phyloP scores from a whole-genome alignment of 768 basidiomycete genomes.

The Candolleomyces efflorescens region DNA sequence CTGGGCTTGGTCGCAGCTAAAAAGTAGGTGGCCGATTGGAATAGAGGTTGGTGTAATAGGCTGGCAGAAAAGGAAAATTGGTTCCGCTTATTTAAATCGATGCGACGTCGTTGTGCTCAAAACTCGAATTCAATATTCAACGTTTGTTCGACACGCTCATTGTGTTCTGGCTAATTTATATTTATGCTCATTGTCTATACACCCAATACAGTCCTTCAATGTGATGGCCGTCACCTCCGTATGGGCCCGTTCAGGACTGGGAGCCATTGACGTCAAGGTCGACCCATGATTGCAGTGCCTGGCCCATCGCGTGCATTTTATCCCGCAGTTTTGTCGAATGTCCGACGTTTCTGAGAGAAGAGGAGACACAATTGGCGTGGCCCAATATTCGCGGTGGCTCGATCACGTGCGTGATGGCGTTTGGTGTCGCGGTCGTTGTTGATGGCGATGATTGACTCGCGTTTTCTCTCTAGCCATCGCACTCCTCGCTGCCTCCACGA shows the following conservation, averaged over 20 bases:
- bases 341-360: too few species aligned
- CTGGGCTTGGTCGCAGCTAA: neutral
- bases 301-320: too few species aligned
- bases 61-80: slow-evolving; percentile 10
- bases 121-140: neutral
- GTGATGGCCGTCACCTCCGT: too few species aligned
- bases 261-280: too few species aligned
- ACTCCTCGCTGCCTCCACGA: neutral
- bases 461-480: slow-evolving; percentile 7
- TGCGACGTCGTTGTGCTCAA: neutral
- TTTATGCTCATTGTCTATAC: too few species aligned
- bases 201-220: too few species aligned
- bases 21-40: slow-evolving; percentile 4
- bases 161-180: neutral
- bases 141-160: too few species aligned
- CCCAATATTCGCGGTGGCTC: neutral
- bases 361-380: neutral
- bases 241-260: too few species aligned
- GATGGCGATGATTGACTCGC: neutral
- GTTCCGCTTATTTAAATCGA: slow-evolving; percentile 5
- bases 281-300: too few species aligned
- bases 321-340: too few species aligned
- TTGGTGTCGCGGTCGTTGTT: neutral
- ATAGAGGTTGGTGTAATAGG: neutral
- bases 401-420: slow-evolving; percentile 3